Evolutionary conservation across 768 basidiomycete species (phyloP).

Genomic region (Boletus eberwhitei): DNA sequence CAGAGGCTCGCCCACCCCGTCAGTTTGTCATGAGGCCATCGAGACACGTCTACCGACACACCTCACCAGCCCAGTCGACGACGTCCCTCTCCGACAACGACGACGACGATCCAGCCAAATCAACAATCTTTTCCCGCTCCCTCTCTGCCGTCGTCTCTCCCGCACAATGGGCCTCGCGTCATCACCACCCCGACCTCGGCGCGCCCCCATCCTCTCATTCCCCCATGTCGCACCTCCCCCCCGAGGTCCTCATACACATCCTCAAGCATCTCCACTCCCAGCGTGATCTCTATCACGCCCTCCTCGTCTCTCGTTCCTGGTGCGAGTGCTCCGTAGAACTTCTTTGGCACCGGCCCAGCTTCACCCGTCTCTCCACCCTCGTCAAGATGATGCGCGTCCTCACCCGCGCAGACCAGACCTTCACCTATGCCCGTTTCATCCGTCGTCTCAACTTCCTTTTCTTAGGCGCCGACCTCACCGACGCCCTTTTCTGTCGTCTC

Average conservation of each 20-base stretch:
- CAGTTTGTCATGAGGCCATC: slow-evolving; percentile 25
- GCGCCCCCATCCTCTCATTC: slow-evolving; percentile 38
- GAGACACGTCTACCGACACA: slow-evolving; percentile 35
- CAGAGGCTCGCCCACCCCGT: background rate
- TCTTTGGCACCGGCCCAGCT: slow-evolving; percentile 87
- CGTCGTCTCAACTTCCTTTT: slow-evolving; percentile 87
- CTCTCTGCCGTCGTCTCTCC: slow-evolving; percentile 49
- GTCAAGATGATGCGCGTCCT: slow-evolving; percentile 77
- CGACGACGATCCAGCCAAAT: slow-evolving; percentile 58
- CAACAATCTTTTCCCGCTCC: slow-evolving; percentile 36
- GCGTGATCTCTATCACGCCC: slow-evolving; percentile 67
- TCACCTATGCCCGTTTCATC: slow-evolving; percentile 85
- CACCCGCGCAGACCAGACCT: slow-evolving; percentile 61
- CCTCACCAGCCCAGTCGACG: slow-evolving; percentile 61
- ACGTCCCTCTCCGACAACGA: slow-evolving; percentile 80
- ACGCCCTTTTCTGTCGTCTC: slow-evolving; percentile 70
- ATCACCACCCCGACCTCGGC: slow-evolving; percentile 33
- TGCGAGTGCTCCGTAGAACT: slow-evolving; percentile 95
- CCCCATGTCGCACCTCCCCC: slow-evolving; percentile 70
- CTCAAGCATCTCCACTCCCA: slow-evolving; percentile 77
- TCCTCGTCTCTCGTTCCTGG: slow-evolving; percentile 88
- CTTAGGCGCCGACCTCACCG: slow-evolving; percentile 64
- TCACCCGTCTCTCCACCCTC: slow-evolving; percentile 67
- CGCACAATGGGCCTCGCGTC: slow-evolving; percentile 56
- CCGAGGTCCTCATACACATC: slow-evolving; percentile 91